Evolutionary conservation across 805 yeast genomes (phyloP).

Genomic region (Myxozyma neglecta): DNA sequence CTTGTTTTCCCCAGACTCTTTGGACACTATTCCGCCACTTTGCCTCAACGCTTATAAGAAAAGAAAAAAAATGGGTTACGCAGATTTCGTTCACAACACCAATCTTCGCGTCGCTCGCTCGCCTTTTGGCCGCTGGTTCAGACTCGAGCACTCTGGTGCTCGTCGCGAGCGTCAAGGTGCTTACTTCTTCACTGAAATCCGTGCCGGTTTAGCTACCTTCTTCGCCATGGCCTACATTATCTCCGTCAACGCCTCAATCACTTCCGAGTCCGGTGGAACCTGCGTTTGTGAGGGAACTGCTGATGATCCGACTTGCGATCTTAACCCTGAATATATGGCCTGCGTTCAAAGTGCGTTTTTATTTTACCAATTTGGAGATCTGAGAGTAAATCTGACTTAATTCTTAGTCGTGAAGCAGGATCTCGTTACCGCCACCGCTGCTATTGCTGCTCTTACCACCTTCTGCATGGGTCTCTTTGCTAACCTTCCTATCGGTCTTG

Average conservation of each 20-base stretch:
- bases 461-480: slow-evolving; percentile 34
- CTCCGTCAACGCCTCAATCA: slow-evolving; percentile 32
- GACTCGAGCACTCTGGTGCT: slow-evolving; percentile 31
- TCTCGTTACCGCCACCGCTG: slow-evolving; percentile 34
- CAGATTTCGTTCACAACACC: slow-evolving; percentile 20
- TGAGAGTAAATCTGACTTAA: not conserved
- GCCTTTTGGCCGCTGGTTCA: slow-evolving; percentile 30
- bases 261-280: slow-evolving; percentile 32
- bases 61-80: slow-evolving; percentile 4
- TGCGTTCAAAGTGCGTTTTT: slow-evolving; percentile 21
- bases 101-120: slow-evolving; percentile 28
- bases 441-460: slow-evolving; percentile 31
- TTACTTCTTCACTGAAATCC: slow-evolving; percentile 30
- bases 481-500: slow-evolving; percentile 33
- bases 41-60: not conserved
- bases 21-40: not conserved
- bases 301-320: slow-evolving; percentile 30
- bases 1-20: not conserved
- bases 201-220: slow-evolving; percentile 34
- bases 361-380: too few relatives aligned
- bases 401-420: slow-evolving; percentile 25
- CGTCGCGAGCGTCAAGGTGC: slow-evolving; percentile 33
- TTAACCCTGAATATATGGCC: slow-evolving; percentile 21
- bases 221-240: slow-evolving; percentile 35
- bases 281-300: slow-evolving; percentile 30